Percentiles rank a stretch among this genome's conserved stretches.
Conservation (phyloP, 2,329 filamentous ascomycete species). For the Ambrosiella cleistominuta region DNA sequence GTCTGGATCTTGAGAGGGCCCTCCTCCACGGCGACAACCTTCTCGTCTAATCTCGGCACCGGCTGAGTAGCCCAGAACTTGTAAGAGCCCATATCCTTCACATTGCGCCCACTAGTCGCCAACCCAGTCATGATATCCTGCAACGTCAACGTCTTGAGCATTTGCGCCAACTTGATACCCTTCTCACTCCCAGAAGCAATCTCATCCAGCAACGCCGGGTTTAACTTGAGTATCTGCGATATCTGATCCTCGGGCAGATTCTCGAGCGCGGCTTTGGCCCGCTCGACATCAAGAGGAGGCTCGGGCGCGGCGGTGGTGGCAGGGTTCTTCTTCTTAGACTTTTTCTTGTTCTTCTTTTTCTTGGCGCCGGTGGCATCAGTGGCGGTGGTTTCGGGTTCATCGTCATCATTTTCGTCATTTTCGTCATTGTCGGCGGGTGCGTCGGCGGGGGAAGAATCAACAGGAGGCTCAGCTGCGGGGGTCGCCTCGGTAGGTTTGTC, state of each 20-base stretch:
- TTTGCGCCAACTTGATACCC: conserved; percentile 29
- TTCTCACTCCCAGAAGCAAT: conserved; percentile 21
- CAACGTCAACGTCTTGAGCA: conserved; percentile 45
- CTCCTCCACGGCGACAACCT: conserved; percentile 39
- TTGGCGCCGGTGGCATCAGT: conserved; percentile 18
- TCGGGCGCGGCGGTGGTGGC: conserved; percentile 34
- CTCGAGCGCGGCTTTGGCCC: conserved; percentile 33
- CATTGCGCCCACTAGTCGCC: conserved; percentile 67
- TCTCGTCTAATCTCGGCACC: conserved; percentile 63
- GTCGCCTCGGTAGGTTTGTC: conserved; percentile 8
- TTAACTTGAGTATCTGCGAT: conserved; percentile 50
- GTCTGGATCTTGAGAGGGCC: conserved; percentile 63
- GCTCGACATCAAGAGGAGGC: conserved; percentile 21
- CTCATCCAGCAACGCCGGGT: conserved; percentile 54
- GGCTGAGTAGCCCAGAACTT: conserved; percentile 99
- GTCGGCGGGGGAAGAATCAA: background rate
- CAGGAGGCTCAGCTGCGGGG: background rate
- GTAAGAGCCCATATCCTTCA: conserved; percentile 91
- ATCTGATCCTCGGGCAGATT: conserved; percentile 39
- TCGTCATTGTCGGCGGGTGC: conserved; percentile 24
- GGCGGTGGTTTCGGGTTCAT: conserved; percentile 22
- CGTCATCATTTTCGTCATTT: conserved; percentile 21
- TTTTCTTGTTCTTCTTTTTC: conserved; percentile 29
- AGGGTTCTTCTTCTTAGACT: conserved; percentile 50
- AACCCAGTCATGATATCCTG: conserved; percentile 58